Percentiles rank a stretch among this genome's conserved stretches.
Evolutionary conservation across 108 stramenopile genomes (phyloP).

Genomic region (Mediolabrus comicus): DNA sequence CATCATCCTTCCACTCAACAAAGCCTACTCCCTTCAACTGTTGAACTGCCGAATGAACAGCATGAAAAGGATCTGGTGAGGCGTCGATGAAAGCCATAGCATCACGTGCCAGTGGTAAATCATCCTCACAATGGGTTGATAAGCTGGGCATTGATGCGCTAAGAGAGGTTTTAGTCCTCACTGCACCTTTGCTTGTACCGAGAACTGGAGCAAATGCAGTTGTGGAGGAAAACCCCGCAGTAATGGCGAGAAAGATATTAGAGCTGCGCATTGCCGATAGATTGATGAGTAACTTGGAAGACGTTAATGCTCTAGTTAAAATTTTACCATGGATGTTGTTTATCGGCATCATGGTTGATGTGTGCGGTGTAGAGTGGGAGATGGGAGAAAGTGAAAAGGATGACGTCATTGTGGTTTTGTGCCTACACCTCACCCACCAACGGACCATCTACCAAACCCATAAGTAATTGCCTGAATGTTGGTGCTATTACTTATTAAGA

Average conservation of each 20-base stretch:
- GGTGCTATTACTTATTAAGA: too few species aligned
- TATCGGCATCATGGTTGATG: not conserved
- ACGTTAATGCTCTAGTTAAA: not conserved
- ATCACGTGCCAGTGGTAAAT: slow-evolving; percentile 62
- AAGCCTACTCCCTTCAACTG: slow-evolving; percentile 63
- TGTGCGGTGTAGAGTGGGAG: not conserved
- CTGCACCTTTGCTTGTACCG: not conserved
- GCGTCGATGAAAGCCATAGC: slow-evolving; percentile 71
- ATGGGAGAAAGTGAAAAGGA: not conserved
- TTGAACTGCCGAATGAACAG: slow-evolving; percentile 57
- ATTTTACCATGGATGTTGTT: not conserved
- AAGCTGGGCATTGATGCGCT: not conserved
- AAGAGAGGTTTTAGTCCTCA: not conserved
- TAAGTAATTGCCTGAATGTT: too few species aligned
- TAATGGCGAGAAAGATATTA: not conserved
- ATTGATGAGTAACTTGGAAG: too few species aligned
- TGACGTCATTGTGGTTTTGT: not conserved
- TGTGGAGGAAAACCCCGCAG: not conserved
- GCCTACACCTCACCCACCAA: not conserved
- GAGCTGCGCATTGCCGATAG: not conserved
- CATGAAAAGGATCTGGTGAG: slow-evolving; percentile 82
- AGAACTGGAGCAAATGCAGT: not conserved
- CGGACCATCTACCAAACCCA: too few species aligned
- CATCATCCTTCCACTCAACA: slow-evolving; percentile 53
- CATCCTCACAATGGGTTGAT: slow-evolving; percentile 21